Base-by-base conservation (phyloP, 2,329 filamentous ascomycete species). In the Alternaria rosae region DNA sequence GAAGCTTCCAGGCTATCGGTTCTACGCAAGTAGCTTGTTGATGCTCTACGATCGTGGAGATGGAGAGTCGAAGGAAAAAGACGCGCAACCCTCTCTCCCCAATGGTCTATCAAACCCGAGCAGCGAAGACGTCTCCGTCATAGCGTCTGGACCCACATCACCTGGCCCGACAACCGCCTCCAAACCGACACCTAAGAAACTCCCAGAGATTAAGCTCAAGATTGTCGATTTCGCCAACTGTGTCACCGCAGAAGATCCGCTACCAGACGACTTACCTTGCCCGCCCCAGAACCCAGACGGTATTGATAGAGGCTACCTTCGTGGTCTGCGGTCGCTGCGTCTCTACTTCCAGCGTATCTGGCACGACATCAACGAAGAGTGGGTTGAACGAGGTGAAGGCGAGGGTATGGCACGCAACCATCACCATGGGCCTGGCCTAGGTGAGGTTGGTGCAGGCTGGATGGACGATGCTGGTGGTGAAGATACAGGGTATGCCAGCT, bases 141-240 rank as follows among this genome's bases (percentile, higher is more conserved):
- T 58, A 17, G 61, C 65, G 6, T 70, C 67, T 4, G 80, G 82
- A 17, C 64, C 67, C 15, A 64, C 71, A 7, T 70, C 70, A 4
- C 66, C 69, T 6, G 66, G 69, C 6, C 55, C 68, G 38, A 61
- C 51, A n/a, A 12, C 61, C 10, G 60, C 63, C 1, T 55, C 66
- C 4, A 68, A 57, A 12, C 43, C 67, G 10, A 56, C 63, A 11
- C 41, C 62, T n/a, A 70, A 70, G 47, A 78, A 76, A 35, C 70
- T 73, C 7, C 75, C 81, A 6, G 83, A 86, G 48, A 94, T 97
- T 75, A 92, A 97, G 78, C 89, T 99, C 81, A 97, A 97, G 80
- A 96, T 99, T 78, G 94, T 97, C 59, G 95, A 99, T 79, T 99
- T 99, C 82, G 95, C 95, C 66, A 99, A 99, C 78, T 97, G 94